phyloP scores from a whole-genome alignment of 1,284 basidiomycete species.

The Puccinia hordei region DNA sequence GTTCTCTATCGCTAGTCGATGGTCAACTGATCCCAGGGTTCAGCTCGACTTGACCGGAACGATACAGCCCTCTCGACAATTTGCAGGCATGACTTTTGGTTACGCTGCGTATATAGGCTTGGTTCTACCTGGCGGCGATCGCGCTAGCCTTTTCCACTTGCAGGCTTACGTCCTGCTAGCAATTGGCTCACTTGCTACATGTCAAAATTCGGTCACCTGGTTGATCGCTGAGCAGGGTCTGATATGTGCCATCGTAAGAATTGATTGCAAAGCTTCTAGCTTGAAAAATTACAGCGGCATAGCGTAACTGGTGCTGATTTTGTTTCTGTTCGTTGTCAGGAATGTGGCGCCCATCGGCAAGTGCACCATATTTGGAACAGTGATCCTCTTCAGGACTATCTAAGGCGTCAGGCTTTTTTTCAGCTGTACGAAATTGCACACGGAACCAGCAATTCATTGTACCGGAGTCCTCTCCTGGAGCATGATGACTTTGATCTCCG shows the following conservation, averaged over 20 bases:
- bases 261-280: background rate
- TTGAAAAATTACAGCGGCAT: background rate
- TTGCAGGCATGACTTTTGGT: conserved; percentile 16
- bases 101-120: conserved; percentile 4
- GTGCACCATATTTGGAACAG: conserved; percentile 21
- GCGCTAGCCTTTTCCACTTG: conserved; percentile 4
- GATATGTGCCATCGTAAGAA: conserved; percentile 17
- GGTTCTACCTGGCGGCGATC: background rate
- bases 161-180: conserved; percentile 27
- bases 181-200: conserved; percentile 3
- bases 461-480: background rate
- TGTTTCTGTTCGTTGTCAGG: background rate
- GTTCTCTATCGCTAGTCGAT: conserved; percentile 73
- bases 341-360: conserved; percentile 44
- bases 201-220: conserved; percentile 5
- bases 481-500: conserved; percentile 41
- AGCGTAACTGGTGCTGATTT: background rate
- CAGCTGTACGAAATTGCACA: conserved; percentile 9
- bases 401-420: conserved; percentile 41
- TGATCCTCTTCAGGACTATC: conserved; percentile 31
- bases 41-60: conserved; percentile 13
- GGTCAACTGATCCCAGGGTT: conserved; percentile 68
- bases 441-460: background rate
- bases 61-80: conserved; percentile 9
- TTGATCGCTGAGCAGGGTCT: conserved; percentile 24